Evolutionary conservation across 2,329 filamentous ascomycete species (phyloP).

Genomic region (Exophiala oligosperma): DNA sequence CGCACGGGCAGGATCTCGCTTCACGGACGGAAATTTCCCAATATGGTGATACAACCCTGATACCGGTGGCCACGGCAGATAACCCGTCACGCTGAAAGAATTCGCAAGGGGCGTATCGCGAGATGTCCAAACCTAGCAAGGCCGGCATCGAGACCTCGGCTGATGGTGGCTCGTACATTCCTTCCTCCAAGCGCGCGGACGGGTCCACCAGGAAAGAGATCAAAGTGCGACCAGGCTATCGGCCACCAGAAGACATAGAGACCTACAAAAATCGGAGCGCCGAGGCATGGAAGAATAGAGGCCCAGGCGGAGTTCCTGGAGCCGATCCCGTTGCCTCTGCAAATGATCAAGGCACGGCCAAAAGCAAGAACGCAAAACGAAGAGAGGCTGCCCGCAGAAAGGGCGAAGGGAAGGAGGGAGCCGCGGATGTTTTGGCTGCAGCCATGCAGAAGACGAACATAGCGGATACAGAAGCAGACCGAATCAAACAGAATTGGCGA

Average conservation of each 20-base stretch:
- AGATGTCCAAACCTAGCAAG: constrained; percentile 22
- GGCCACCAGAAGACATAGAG: constrained; percentile 91
- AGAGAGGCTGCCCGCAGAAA: constrained; percentile 61
- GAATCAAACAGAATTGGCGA: constrained; percentile 32
- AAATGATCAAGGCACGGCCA: constrained; percentile 53
- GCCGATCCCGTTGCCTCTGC: constrained; percentile 58
- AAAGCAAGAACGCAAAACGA: constrained; percentile 85
- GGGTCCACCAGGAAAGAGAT: constrained; percentile 93
- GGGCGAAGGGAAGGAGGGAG: constrained; percentile 50
- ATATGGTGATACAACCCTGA: not conserved
- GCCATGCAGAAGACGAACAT: constrained; percentile 24
- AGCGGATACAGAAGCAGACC: constrained; percentile 17
- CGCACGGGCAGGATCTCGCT: too few species aligned
- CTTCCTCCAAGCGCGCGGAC: constrained; percentile 80
- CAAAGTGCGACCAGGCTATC: constrained; percentile 88
- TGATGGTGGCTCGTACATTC: constrained; percentile 84
- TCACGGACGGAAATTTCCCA: not conserved
- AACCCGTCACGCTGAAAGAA: not conserved
- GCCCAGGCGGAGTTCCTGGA: constrained; percentile 71
- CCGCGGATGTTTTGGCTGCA: constrained; percentile 36
- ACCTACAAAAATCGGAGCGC: constrained; percentile 92
- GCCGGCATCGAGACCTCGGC: constrained; percentile 78
- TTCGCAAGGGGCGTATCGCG: not conserved
- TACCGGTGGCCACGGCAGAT: not conserved
- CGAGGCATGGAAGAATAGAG: constrained; percentile 77